Percentiles rank a stretch among this genome's conserved stretches.
phyloP scores from a whole-genome alignment of 176 grass and related monocot species.

The Cocos nucifera region DNA sequence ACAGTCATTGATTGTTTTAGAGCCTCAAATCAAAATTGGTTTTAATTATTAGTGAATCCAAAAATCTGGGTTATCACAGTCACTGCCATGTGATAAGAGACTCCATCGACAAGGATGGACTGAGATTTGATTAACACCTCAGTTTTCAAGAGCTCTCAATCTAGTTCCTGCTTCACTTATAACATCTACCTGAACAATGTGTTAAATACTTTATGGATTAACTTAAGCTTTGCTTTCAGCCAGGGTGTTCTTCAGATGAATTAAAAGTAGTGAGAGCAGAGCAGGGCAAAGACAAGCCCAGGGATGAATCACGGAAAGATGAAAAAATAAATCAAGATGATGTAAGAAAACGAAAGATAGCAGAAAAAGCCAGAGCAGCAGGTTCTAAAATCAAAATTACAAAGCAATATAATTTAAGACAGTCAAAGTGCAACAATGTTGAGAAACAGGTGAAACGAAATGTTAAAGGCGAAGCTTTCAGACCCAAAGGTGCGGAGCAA shows the following conservation, averaged over 20 bases:
- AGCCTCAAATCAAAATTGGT: too few relatives aligned
- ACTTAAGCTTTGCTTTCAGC: neutral
- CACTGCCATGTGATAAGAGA: too few relatives aligned
- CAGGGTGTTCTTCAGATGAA: neutral
- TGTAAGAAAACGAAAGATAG: neutral
- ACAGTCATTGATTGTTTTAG: too few relatives aligned
- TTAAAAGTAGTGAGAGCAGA: neutral
- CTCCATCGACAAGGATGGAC: too few relatives aligned
- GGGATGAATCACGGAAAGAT: neutral
- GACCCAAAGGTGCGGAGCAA: conserved; percentile 18
- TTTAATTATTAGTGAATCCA: too few relatives aligned
- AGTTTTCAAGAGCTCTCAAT: too few relatives aligned
- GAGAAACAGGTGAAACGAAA: too few relatives aligned
- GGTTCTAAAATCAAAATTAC: neutral
- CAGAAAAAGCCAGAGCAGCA: neutral
- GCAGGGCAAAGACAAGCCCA: neutral
- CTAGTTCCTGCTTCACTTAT: too few relatives aligned
- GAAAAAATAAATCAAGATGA: neutral
- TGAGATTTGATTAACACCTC: too few relatives aligned
- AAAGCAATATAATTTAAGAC: neutral
- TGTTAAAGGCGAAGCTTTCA: conserved; percentile 8
- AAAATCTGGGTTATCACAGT: too few relatives aligned
- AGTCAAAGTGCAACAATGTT: too few relatives aligned
- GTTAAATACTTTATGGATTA: neutral
- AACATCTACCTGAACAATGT: neutral